Conservation (phyloP, 2,329 filamentous ascomycete species). For the Leptographium flavum region DNA sequence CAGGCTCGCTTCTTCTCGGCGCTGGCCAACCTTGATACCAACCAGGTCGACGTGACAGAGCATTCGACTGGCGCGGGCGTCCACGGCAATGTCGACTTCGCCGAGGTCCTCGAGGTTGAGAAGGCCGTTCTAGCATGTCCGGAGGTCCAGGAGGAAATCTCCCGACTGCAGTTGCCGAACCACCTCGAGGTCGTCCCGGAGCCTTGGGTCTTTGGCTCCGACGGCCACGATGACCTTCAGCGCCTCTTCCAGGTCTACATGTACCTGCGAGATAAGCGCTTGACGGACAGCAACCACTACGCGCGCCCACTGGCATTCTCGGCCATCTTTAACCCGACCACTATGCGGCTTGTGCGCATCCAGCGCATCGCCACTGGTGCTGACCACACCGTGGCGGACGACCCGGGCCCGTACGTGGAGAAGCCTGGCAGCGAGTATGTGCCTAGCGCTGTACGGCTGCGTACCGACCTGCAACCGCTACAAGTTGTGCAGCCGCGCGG, state of each 20-base stretch:
- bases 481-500: slow-evolving; percentile 13
- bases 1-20: slow-evolving; percentile 22
- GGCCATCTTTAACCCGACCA: slow-evolving; percentile 37
- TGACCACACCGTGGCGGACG: slow-evolving; percentile 40
- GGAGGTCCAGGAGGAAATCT: slow-evolving; percentile 42
- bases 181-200: slow-evolving; percentile 44
- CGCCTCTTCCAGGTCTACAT: slow-evolving; percentile 45
- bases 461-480: slow-evolving; percentile 40
- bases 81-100: slow-evolving; percentile 43
- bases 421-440: slow-evolving; percentile 20
- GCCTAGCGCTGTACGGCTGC: slow-evolving; percentile 18
- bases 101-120: slow-evolving; percentile 46
- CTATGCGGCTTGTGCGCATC: slow-evolving; percentile 26
- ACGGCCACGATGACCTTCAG: background rate
- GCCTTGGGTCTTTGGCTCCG: slow-evolving; percentile 48
- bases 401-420: slow-evolving; percentile 17
- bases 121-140: slow-evolving; percentile 38
- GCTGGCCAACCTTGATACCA: slow-evolving; percentile 18
- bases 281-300: slow-evolving; percentile 43
- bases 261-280: slow-evolving; percentile 49
- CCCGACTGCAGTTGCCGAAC: slow-evolving; percentile 45
- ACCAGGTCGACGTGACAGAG: slow-evolving; percentile 8
- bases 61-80: slow-evolving; percentile 23
- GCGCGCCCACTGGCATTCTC: slow-evolving; percentile 38
- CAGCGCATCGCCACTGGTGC: slow-evolving; percentile 25